These are phyloP conservation scores for Psidium guajava DNA, from an alignment of 345 rosid genomes.

Conservation along the genomic window DNA sequence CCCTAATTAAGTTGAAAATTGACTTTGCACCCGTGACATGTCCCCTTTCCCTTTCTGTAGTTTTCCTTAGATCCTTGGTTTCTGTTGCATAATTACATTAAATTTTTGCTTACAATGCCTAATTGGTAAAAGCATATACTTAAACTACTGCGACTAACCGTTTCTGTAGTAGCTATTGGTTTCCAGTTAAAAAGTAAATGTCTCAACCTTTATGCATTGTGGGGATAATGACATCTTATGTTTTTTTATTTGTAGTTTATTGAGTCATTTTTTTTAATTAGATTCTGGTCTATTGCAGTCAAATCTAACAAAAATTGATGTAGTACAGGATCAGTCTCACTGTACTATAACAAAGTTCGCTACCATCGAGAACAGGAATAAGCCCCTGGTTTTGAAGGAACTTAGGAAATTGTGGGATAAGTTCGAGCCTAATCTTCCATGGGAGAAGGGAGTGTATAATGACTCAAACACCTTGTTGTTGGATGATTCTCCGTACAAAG, in stretches of 20 bases:
- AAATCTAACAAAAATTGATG: not conserved
- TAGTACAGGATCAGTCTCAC: constrained; percentile 37
- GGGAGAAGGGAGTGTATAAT: constrained; percentile 49
- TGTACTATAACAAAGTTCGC: constrained; percentile 45
- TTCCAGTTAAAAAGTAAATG: not conserved
- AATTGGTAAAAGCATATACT: not conserved
- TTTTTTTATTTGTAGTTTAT: not conserved
- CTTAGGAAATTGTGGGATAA: constrained; percentile 56
- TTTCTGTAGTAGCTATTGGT: not conserved
- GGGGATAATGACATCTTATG: not conserved
- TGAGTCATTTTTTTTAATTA: not conserved
- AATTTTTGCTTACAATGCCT: not conserved
- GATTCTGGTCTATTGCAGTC: not conserved
- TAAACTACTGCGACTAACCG: not conserved
- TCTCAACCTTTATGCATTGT: not conserved
- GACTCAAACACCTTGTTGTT: constrained; percentile 68
- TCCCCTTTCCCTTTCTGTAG: not conserved
- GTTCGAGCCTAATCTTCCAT: constrained; percentile 28
- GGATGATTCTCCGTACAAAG: constrained; percentile 89
- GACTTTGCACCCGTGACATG: not conserved
- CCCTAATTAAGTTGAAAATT: not conserved
- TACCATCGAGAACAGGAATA: constrained; percentile 40
- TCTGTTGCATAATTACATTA: not conserved
- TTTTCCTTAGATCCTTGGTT: not conserved
- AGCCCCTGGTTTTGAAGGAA: constrained; percentile 72